Percentiles rank a stretch among this genome's conserved stretches.
Evolutionary conservation across 2,329 filamentous ascomycete genomes (phyloP).

Genomic region (Penicillium sp.): DNA sequence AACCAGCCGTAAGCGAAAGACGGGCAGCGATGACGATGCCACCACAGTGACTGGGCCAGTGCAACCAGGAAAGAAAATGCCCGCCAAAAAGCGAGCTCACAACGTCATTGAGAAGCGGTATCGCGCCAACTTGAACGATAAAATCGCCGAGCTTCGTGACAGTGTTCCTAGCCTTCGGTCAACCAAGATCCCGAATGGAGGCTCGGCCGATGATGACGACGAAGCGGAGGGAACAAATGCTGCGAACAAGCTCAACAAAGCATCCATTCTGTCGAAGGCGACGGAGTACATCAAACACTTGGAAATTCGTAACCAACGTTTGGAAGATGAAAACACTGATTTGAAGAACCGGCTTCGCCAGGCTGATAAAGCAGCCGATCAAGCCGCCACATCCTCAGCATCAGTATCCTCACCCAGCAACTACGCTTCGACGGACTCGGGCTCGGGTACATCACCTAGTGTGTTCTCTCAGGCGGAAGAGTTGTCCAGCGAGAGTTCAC

Average conservation of each 20-base stretch:
- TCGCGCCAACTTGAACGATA: conserved; percentile 93
- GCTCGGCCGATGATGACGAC: conserved; percentile 63
- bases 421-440: conserved; percentile 39
- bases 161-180: conserved; percentile 87
- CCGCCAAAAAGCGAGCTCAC: conserved; percentile 88
- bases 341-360: conserved; percentile 80
- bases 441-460: conserved; percentile 38
- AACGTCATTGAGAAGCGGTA: conserved; percentile 99
- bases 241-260: conserved; percentile 94
- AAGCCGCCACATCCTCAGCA: conserved; percentile 36
- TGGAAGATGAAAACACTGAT: conserved; percentile 75
- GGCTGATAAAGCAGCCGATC: conserved; percentile 61
- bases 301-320: conserved; percentile 81
- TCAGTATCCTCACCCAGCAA: conserved; percentile 43
- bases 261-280: conserved; percentile 91
- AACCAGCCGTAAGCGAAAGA: conserved; percentile 65
- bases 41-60: conserved; percentile 30
- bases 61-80: conserved; percentile 50
- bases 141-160: conserved; percentile 87
- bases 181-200: conserved; percentile 56
- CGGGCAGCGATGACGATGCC: conserved; percentile 54
- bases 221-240: conserved; percentile 78
- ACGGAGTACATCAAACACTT: conserved; percentile 94
- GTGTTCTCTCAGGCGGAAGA: conserved; percentile 44
- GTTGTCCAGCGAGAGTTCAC: conserved; percentile 30